phyloP scores from a whole-genome alignment of 2,329 filamentous ascomycete species.

The Hypocreales sp. region DNA sequence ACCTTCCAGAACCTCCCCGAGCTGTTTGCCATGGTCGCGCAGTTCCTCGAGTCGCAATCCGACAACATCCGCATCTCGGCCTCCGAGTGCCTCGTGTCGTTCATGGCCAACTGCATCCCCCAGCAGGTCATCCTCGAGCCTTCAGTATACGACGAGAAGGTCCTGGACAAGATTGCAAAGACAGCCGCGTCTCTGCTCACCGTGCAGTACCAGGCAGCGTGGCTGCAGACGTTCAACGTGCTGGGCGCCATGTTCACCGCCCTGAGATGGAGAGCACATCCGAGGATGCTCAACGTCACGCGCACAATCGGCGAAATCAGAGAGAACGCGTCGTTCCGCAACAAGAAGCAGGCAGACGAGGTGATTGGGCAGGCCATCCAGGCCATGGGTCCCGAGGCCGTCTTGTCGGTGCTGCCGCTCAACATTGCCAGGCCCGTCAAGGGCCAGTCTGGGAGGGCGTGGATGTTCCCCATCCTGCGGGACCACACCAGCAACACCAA shows the following conservation, averaged over 20 bases:
- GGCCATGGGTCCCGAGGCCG: conserved; percentile 77
- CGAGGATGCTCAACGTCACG: conserved; percentile 61
- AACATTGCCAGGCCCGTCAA: conserved; percentile 67
- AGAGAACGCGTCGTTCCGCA: conserved; percentile 72
- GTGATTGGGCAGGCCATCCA: conserved; percentile 77
- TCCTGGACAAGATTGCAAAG: conserved; percentile 65
- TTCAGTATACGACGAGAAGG: conserved; percentile 84
- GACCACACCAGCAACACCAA: conserved; percentile 84
- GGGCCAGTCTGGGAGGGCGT: conserved; percentile 74
- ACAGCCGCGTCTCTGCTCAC: conserved; percentile 61
- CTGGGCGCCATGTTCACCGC: conserved; percentile 76
- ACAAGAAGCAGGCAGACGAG: conserved; percentile 88
- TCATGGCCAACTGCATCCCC: conserved; percentile 81
- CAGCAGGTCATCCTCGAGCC: conserved; percentile 71
- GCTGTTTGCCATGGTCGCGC: conserved; percentile 64
- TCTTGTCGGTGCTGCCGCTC: conserved; percentile 69
- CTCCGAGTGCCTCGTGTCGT: conserved; percentile 87
- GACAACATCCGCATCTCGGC: conserved; percentile 91
- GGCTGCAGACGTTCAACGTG: conserved; percentile 88
- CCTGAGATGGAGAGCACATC: conserved; percentile 70
- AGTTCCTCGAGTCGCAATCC: conserved; percentile 73
- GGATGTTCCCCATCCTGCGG: conserved; percentile 83
- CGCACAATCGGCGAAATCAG: conserved; percentile 76
- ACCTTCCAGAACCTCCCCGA: conserved; percentile 84
- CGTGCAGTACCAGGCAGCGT: conserved; percentile 85